These are phyloP conservation scores for Lentinula detonsa DNA, from an alignment of 768 basidiomycete species.

Conservation along the genomic window DNA sequence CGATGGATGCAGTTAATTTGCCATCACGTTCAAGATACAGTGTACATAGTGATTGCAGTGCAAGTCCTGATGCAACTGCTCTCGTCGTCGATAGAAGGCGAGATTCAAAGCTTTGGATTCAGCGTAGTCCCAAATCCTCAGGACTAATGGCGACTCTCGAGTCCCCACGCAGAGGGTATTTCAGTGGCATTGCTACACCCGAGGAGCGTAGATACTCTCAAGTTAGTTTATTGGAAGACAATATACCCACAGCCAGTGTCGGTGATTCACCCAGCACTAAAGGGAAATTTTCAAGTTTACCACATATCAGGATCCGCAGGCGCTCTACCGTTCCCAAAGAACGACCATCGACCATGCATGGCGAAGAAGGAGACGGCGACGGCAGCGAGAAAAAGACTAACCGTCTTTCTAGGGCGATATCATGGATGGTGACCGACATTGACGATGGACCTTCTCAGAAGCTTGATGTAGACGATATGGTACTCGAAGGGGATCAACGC, in stretches of 20 bases:
- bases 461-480: neutral
- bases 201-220: neutral
- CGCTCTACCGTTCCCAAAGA: neutral
- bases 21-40: neutral
- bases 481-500: neutral
- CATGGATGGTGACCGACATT: neutral
- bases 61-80: neutral
- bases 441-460: neutral
- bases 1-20: neutral
- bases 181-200: neutral
- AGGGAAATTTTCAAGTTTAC: neutral
- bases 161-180: neutral
- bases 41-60: neutral
- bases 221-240: neutral
- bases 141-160: neutral
- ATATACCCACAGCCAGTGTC: neutral
- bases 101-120: neutral
- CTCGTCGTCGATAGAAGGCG: neutral
- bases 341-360: neutral
- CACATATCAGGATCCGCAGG: neutral
- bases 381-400: neutral
- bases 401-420: neutral
- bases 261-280: neutral
- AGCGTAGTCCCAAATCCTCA: neutral
- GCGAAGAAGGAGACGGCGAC: neutral